phyloP scores from a whole-genome alignment of 2,329 filamentous ascomycete genomes.

The Claviceps purpurea region DNA sequence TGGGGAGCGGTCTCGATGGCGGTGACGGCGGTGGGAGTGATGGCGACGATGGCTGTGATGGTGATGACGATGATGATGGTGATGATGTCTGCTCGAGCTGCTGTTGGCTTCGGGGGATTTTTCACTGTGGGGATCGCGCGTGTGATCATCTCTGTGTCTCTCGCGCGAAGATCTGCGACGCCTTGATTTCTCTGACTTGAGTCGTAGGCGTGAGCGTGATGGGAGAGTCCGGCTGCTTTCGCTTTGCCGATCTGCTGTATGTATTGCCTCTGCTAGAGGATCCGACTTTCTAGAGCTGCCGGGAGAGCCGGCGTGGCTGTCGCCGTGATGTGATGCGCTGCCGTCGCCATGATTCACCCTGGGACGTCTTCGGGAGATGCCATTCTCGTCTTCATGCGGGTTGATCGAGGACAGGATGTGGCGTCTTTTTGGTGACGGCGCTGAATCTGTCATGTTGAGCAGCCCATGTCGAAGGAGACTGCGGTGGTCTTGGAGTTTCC shows the following conservation, averaged over 20 bases:
- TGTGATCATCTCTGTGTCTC: not conserved
- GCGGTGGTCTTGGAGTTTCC: no score
- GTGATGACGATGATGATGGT: constrained; percentile 9
- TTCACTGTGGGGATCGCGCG: constrained; percentile 7
- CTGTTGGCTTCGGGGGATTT: constrained; percentile 10
- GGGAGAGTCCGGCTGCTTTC: not conserved
- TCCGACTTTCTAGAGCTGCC: not conserved
- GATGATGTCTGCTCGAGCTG: constrained; percentile 14
- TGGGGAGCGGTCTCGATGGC: constrained; percentile 26
- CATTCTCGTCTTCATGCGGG: constrained; percentile 12
- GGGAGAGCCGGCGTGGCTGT: constrained; percentile 3
- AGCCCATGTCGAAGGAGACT: constrained; percentile 9
- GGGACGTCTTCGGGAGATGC: not conserved
- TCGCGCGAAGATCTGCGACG: constrained; percentile 1
- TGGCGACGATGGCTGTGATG: constrained; percentile 16
- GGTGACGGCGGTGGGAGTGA: constrained; percentile 14
- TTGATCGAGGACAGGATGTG: constrained; percentile 38
- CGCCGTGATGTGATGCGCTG: not conserved
- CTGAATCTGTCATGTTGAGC: constrained; percentile 19
- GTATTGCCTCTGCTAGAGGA: not conserved
- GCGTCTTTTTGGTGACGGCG: constrained; percentile 27
- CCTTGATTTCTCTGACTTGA: constrained; percentile 4
- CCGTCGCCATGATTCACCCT: not conserved
- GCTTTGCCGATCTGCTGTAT: not conserved
- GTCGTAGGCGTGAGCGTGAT: constrained; percentile 2